A percentile compares a stretch with the other conserved stretches of the same genome.
Conservation (phyloP, 345 rosid species). For the Populus simonii region DNA sequence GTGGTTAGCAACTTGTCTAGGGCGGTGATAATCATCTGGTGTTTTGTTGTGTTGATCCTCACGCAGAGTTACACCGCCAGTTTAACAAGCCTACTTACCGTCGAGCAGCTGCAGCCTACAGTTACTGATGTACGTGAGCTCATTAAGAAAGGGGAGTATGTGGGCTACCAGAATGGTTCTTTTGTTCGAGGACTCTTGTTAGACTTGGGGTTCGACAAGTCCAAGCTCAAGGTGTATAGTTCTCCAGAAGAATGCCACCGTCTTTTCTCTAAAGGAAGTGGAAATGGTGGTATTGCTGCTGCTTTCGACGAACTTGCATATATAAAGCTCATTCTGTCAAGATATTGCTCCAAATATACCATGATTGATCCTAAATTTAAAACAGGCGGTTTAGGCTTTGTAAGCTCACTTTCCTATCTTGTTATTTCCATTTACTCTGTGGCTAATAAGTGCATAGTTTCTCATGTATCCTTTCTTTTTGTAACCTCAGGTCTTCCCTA, state of each 20-base stretch:
- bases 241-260: constrained; percentile 24
- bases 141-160: constrained; percentile 30
- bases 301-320: constrained; percentile 47
- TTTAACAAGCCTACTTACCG: constrained; percentile 53
- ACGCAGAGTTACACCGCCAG: constrained; percentile 75
- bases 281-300: constrained; percentile 26
- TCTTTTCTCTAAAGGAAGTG: constrained; percentile 12
- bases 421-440: neutral
- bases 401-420: neutral
- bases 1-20: constrained; percentile 50
- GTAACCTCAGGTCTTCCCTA: constrained; percentile 17
- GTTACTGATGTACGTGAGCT: constrained; percentile 39
- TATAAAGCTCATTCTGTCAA: constrained; percentile 35
- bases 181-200: constrained; percentile 37
- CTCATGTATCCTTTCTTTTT: neutral
- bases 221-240: constrained; percentile 13
- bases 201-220: constrained; percentile 6
- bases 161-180: constrained; percentile 47
- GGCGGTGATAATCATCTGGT: constrained; percentile 55
- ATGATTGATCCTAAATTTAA: constrained; percentile 10
- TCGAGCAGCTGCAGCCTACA: constrained; percentile 49
- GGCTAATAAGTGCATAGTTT: neutral
- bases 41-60: constrained; percentile 58
- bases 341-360: constrained; percentile 24
- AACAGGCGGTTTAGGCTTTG: constrained; percentile 17